phyloP scores from a whole-genome alignment of 139 green algal genomes.

The Chlamydomonas incerta region DNA sequence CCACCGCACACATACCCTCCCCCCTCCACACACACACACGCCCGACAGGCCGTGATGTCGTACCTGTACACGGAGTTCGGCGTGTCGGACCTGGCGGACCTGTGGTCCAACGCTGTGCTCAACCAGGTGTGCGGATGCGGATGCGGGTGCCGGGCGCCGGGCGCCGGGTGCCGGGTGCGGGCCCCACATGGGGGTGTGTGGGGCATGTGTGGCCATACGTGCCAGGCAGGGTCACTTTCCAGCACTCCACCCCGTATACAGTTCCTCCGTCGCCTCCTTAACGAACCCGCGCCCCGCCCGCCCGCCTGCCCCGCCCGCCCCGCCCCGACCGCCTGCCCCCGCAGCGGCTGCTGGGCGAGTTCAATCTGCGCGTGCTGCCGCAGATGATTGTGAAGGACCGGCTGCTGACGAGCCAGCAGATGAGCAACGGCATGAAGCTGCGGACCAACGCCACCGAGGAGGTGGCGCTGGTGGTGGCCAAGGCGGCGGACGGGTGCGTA shows the following conservation, averaged over 20 bases:
- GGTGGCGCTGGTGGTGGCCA: not conserved
- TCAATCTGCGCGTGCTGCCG: constrained; percentile 13
- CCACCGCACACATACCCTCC: too few species aligned
- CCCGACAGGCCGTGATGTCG: not conserved
- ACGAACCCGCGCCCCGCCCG: not conserved
- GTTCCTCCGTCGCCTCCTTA: not conserved
- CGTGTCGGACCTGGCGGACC: constrained; percentile 15
- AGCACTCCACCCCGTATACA: too few species aligned
- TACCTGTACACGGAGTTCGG: constrained; percentile 28
- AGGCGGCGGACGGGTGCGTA: too few species aligned
- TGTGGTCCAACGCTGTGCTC: constrained; percentile 11
- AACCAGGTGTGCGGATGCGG: constrained; percentile 18
- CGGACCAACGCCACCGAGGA: not conserved
- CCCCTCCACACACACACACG: too few species aligned
- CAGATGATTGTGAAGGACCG: not conserved
- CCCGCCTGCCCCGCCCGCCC: not conserved
- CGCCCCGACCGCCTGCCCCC: too few species aligned
- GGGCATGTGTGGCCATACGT: too few species aligned
- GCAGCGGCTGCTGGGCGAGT: not conserved
- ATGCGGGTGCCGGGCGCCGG: too few species aligned
- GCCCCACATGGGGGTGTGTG: too few species aligned
- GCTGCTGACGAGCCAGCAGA: not conserved
- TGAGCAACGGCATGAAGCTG: constrained; percentile 1
- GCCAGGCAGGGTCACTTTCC: too few species aligned
- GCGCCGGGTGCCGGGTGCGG: too few species aligned